These are phyloP conservation scores for Wallacemonas sp. DNA, from an alignment of 208 protist species.

Conservation along the genomic window DNA sequence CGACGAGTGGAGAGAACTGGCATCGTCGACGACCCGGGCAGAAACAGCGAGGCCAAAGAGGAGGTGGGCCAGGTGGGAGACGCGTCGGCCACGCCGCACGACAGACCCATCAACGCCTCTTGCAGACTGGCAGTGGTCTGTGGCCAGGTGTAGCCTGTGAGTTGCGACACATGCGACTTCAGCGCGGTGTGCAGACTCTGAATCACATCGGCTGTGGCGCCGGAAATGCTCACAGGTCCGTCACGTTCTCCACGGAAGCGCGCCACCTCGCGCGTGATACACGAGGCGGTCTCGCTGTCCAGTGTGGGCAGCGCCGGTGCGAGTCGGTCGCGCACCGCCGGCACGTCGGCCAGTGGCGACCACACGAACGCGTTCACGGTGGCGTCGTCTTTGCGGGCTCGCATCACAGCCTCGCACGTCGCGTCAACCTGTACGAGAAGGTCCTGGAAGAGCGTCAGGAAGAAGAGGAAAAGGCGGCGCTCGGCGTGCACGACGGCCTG, in stretches of 20 bases:
- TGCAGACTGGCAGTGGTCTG: not conserved
- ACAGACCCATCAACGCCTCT: not conserved
- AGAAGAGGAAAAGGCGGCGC: slow-evolving; percentile 1
- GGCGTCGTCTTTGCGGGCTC: not conserved
- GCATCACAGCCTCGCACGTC: not conserved
- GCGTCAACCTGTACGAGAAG: not conserved
- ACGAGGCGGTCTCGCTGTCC: not conserved
- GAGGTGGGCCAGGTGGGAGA: not conserved
- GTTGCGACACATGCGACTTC: not conserved
- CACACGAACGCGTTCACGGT: not conserved
- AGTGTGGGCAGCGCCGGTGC: not conserved
- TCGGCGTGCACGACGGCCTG: slow-evolving; percentile 4
- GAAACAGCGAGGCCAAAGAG: not conserved
- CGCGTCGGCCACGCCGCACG: too few relatives aligned
- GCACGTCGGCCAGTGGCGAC: not conserved
- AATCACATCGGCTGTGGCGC: too few relatives aligned
- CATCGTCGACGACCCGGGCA: not conserved
- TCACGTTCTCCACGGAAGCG: not conserved
- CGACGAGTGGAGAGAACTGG: not conserved
- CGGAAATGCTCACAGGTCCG: not conserved
- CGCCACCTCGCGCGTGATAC: not conserved
- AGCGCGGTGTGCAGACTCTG: not conserved
- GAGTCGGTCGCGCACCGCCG: not conserved
- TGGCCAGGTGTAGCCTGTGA: not conserved
- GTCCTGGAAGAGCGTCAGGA: slow-evolving; percentile 7